Base-by-base conservation (phyloP, 1,284 basidiomycete genomes). In the Ustilago sp. region DNA sequence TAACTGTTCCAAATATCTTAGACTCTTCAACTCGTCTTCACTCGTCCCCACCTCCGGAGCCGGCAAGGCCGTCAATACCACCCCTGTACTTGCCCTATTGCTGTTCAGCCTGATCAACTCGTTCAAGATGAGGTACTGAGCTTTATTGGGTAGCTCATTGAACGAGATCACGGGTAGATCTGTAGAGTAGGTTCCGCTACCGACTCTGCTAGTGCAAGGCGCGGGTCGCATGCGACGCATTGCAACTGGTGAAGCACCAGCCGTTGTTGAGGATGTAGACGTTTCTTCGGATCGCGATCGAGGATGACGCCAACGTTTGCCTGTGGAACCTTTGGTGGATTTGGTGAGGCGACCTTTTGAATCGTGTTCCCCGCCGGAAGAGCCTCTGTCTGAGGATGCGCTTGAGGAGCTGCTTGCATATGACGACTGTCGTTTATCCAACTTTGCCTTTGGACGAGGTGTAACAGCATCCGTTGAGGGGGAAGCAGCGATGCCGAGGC, bases 121-220 rank as follows among this genome's bases (percentile, higher is more conserved):
- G 67, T 85, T 85, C 34, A 85, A 51, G 35, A 85, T 85, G 32
- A 85, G 54, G 59, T 85, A 85, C 69, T 85, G 84, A 43, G 83
- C 84, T 59, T 80, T 81, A 60, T 85, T 85, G 17, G 84, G 84
- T 58, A 85, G 58, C 51, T 80, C 80, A 68, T 85, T 85, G 79
- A 85, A 85, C 47, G 80, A 76, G 8, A 85, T 66, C 28, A 63
- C 45, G 7, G 80, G 79, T 31, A 64, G 28, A 35, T 74, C 62
- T 15, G 69, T 68, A 34, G 68, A 61, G 47, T 74, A 71, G 47
- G 63, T 72, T 59, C 66, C 63, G 7, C 62, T 39, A 11, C 54
- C 62, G 17, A 59, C 52, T 32, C 52, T 64, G 3, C n/a, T n/a
- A 3, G 57, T 28, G 19, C 63, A 54, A 3, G 53, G 50, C 7